Base-by-base conservation (phyloP, 176 grass and related monocot species). In the Avena atlantica region DNA sequence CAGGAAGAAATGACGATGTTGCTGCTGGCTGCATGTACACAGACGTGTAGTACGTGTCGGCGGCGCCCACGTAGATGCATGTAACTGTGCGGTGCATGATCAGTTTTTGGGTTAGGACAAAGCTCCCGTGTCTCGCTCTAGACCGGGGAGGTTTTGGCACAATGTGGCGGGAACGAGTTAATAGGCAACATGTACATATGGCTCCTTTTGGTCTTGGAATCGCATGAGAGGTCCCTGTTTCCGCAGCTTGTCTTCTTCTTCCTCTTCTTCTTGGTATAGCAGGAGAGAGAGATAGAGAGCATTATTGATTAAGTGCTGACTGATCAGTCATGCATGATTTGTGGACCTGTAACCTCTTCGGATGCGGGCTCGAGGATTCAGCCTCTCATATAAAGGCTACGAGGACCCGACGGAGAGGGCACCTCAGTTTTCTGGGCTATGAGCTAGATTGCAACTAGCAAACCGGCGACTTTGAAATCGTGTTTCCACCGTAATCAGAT, bases 171-270 rank as follows among this genome's bases (percentile, higher is more conserved):
- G 66, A 69, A 69, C 29, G 17, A 9, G 55, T 57, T 29, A 29
- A 29, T 29, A 29, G 29, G 29, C 29, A 29, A 29, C 29, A 29
- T 29, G 29, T 29, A 29, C 29, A 66, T 1, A 66, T 66, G 0
- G 4, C 63, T 66, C 31, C 34, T 40, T 70, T 10, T 21, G 69
- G 69, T 72, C 37, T 47, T 72, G 69, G 69, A 72, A 72, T 72
- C 69, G 37, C 37, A 45, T 45, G 69, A 72, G 37, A 44, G 37
- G 4, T 42, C 1, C 11, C 37, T 72, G 19, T 72, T 72, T 70
- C 9, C 14, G 67, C 69, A n/a, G 8, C 69, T 72, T 19, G 36
- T 72, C 68, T 11, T 29, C 29, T 29, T 21, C 68, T 45, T 71
- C 68, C 15, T 55, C 52, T 15, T 40, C 5, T 42, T 42, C 29